Conservation (phyloP, 306 rosid species). For the Fagus crenata region DNA sequence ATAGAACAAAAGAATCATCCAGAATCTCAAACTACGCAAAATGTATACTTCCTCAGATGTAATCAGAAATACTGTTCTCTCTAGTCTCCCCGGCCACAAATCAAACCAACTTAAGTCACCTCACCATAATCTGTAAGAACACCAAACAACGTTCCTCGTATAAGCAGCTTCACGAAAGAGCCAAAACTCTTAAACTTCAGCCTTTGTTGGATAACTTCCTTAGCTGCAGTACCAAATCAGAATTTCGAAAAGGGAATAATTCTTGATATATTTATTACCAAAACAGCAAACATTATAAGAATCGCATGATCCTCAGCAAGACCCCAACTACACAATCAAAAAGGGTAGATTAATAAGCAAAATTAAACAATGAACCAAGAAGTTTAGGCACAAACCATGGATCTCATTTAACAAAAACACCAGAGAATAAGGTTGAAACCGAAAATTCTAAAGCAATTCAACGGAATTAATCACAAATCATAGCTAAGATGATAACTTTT, state of each 20-base stretch:
- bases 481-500: neutral
- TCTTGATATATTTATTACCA: neutral
- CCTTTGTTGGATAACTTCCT: conserved; percentile 31
- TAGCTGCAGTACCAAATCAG: conserved; percentile 24
- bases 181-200: conserved; percentile 16
- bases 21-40: conserved; percentile 29
- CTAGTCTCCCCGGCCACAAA: conserved; percentile 40
- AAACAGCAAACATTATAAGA: conserved; percentile 1
- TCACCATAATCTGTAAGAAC: conserved; percentile 2
- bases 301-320: neutral
- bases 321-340: neutral
- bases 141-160: conserved; percentile 17
- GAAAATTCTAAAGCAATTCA: neutral
- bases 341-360: neutral
- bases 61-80: conserved; percentile 20
- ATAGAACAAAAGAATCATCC: conserved; percentile 12
- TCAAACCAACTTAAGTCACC: conserved; percentile 39
- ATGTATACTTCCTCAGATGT: conserved; percentile 28
- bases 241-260: neutral
- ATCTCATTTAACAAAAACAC: neutral
- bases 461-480: neutral
- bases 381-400: neutral
- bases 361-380: neutral
- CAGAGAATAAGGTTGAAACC: too few species aligned
- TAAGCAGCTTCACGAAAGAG: neutral